Evolutionary conservation across 1,284 basidiomycete species (phyloP).

Genomic region (Malassezia cuniculi): DNA sequence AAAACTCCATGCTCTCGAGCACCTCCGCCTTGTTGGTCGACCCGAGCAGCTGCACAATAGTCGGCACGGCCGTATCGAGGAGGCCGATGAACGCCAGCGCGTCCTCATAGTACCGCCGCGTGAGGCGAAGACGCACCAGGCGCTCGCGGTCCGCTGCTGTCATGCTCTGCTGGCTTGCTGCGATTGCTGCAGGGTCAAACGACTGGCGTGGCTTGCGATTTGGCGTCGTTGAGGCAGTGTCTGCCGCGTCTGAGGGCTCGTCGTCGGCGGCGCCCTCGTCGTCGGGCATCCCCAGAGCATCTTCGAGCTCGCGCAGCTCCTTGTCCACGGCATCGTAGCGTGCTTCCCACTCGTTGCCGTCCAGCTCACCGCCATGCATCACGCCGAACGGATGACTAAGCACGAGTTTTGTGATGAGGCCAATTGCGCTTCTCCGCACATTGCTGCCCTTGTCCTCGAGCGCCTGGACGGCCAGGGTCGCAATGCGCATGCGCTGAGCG

Average conservation of each 20-base stretch:
- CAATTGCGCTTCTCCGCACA: conserved; percentile 72
- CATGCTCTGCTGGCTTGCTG: conserved; percentile 27
- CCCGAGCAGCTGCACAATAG: conserved; percentile 65
- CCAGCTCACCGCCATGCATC: conserved; percentile 71
- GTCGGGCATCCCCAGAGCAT: conserved; percentile 33
- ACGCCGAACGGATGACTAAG: conserved; percentile 78
- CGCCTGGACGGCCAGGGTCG: conserved; percentile 62
- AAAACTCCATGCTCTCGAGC: conserved; percentile 88
- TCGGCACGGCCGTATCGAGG: conserved; percentile 66
- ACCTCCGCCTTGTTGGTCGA: conserved; percentile 88
- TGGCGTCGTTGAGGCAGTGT: conserved; percentile 8
- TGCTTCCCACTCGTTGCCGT: conserved; percentile 60
- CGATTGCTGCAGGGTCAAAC: conserved; percentile 39
- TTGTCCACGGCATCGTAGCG: conserved; percentile 52
- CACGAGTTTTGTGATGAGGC: conserved; percentile 64
- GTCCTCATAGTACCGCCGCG: conserved; percentile 75
- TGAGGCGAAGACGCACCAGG: conserved; percentile 60
- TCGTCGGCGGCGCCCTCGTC: conserved; percentile 37
- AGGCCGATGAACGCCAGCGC: conserved; percentile 72
- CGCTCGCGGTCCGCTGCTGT: conserved; percentile 27
- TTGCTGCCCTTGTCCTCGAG: conserved; percentile 81
- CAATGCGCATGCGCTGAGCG: conserved; percentile 66
- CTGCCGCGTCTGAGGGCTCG: conserved; percentile 45
- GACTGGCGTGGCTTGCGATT: conserved; percentile 43
- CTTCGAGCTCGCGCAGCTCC: conserved; percentile 50